Evolutionary conservation across 2,329 filamentous ascomycete genomes (phyloP).

Genomic region (Raffaelea ambrosiae): DNA sequence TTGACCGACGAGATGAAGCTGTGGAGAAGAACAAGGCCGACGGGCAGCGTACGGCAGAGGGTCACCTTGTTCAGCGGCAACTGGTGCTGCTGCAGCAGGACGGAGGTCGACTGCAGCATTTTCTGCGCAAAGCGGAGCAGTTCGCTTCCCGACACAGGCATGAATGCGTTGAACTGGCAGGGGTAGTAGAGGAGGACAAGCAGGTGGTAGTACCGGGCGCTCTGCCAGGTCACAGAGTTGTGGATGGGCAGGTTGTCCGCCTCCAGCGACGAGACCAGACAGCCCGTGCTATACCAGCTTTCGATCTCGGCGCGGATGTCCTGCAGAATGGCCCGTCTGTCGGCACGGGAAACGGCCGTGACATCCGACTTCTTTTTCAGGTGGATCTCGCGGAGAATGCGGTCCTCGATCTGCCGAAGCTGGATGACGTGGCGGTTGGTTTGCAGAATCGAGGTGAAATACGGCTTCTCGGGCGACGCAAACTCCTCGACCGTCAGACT

Average conservation of each 20-base stretch:
- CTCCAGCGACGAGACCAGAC: conserved; percentile 29
- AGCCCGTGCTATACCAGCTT: conserved; percentile 37
- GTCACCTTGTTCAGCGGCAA: conserved; percentile 34
- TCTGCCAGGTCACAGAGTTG: conserved; percentile 34
- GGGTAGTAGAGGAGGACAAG: conserved; percentile 34
- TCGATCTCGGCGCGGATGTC: conserved; percentile 33
- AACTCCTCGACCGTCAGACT: conserved; percentile 37
- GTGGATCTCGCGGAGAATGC: conserved; percentile 27
- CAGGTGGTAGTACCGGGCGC: conserved; percentile 34
- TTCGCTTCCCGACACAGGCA: conserved; percentile 21
- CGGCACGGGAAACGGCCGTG: conserved; percentile 7
- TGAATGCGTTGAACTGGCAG: conserved; percentile 16
- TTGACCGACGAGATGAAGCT: conserved; percentile 14
- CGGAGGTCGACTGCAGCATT: conserved; percentile 31
- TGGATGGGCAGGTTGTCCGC: conserved; percentile 35
- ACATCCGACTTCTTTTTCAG: conserved; percentile 16
- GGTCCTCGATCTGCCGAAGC: conserved; percentile 32
- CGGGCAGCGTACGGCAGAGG: conserved; percentile 28
- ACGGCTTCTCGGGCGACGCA: conserved; percentile 26
- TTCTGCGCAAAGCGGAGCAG: conserved; percentile 30
- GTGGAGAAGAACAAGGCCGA: conserved; percentile 28
- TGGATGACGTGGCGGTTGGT: conserved; percentile 35
- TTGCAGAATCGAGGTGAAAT: conserved; percentile 32
- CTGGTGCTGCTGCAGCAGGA: conserved; percentile 32
- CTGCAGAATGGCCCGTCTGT: conserved; percentile 20